Conservation (phyloP, 305 asterid species). For the Rubia tinctorum region DNA sequence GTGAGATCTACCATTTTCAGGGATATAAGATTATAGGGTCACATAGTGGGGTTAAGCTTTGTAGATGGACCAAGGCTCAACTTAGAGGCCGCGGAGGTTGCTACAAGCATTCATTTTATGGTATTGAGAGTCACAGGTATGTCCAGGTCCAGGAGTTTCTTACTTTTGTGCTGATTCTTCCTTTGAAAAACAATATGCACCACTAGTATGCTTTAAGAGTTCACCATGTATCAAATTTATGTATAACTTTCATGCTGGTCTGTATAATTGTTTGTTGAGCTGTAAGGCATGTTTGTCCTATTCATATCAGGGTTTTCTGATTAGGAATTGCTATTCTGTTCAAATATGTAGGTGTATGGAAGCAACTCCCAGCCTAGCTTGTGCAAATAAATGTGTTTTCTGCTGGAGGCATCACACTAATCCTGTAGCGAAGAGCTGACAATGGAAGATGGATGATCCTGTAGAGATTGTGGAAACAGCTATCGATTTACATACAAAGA, state of each 20-base stretch:
- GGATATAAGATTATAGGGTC: constrained; percentile 95
- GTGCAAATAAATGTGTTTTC: constrained; percentile 96
- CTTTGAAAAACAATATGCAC: background rate
- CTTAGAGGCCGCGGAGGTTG: constrained; percentile 99
- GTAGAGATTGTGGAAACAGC: constrained; percentile 80
- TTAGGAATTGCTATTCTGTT: constrained; percentile 6
- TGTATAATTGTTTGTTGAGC: background rate
- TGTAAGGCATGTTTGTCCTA: background rate
- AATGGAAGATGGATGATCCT: constrained; percentile 98
- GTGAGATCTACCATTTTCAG: constrained; percentile 32
- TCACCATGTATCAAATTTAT: background rate
- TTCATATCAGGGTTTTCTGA: background rate
- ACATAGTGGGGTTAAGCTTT: constrained; percentile 90
- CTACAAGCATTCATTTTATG: constrained; percentile 93
- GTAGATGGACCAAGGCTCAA: constrained; percentile 98
- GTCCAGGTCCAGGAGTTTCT: constrained; percentile 5
- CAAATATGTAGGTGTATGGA: constrained; percentile 77
- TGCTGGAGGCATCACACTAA: constrained; percentile 99
- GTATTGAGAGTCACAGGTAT: constrained; percentile 94
- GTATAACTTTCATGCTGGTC: no score
- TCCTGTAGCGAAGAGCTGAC: constrained; percentile 94
- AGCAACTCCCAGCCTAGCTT: constrained; percentile 97
- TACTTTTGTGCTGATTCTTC: background rate
- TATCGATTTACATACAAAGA: constrained; percentile 76
- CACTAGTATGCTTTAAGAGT: background rate